Percentiles rank a stretch among this genome's conserved stretches.
Conservation (phyloP, 2,329 filamentous ascomycete genomes). For the Xylariomycetidae sp. region DNA sequence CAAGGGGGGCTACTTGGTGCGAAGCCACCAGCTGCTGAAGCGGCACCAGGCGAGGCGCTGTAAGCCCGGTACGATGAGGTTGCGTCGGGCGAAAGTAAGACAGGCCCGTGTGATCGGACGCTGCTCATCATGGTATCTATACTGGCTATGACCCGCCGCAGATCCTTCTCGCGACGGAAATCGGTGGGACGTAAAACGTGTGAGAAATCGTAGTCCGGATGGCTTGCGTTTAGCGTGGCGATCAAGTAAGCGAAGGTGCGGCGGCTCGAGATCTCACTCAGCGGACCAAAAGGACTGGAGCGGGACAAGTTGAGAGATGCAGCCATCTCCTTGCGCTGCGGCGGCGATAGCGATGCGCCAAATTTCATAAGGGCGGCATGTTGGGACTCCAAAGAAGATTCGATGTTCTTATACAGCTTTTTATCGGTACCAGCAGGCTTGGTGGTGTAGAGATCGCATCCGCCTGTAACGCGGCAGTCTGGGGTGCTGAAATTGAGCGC, state of each 20-base stretch:
- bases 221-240: slow-evolving; percentile 91
- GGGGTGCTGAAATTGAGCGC: slow-evolving; percentile 94
- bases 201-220: slow-evolving; percentile 96
- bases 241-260: slow-evolving; percentile 95
- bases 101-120: slow-evolving; percentile 61
- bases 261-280: slow-evolving; percentile 83
- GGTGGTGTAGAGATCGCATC: slow-evolving; percentile 95
- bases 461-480: slow-evolving; percentile 86
- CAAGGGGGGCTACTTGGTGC: slow-evolving; percentile 58
- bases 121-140: slow-evolving; percentile 86
- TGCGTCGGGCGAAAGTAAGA: slow-evolving; percentile 29
- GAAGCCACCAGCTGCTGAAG: slow-evolving; percentile 34
- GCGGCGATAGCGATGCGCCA: slow-evolving; percentile 81
- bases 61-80: slow-evolving; percentile 36
- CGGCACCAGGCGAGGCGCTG: slow-evolving; percentile 31
- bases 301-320: slow-evolving; percentile 70
- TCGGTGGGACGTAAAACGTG: slow-evolving; percentile 84
- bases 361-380: slow-evolving; percentile 84
- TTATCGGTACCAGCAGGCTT: slow-evolving; percentile 95
- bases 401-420: slow-evolving; percentile 95
- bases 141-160: slow-evolving; percentile 78
- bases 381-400: slow-evolving; percentile 83
- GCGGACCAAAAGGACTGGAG: slow-evolving; percentile 85
- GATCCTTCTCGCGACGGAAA: slow-evolving; percentile 77
- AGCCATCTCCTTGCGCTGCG: slow-evolving; percentile 67